phyloP scores from a whole-genome alignment of 371 early-diverging fungal species.

The Apophysomyces trapeziformis region DNA sequence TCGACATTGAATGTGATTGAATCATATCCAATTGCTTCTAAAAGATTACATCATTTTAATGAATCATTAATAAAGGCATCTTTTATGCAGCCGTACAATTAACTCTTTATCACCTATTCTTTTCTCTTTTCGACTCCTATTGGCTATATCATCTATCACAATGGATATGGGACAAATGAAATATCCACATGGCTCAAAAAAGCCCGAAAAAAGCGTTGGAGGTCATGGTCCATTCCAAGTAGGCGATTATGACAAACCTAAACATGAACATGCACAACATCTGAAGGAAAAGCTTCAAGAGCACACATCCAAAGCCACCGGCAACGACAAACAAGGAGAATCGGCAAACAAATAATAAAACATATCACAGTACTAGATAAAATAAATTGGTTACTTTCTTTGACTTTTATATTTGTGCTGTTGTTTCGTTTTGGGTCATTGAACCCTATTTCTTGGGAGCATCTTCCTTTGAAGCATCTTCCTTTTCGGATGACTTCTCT shows the following conservation, averaged over 20 bases:
- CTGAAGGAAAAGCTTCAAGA: conserved; percentile 1
- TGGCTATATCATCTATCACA: not conserved
- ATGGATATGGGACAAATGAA: conserved; percentile 51
- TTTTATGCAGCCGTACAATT: too few relatives aligned
- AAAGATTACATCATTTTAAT: too few relatives aligned
- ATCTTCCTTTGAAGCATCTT: conserved; percentile 16
- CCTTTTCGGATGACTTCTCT: conserved; percentile 22
- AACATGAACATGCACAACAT: conserved; percentile 2
- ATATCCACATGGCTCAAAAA: conserved; percentile 32
- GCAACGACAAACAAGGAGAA: not conserved
- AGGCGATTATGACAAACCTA: conserved; percentile 44
- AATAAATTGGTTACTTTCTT: conserved; percentile 2
- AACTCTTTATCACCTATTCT: not conserved
- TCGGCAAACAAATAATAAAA: not conserved
- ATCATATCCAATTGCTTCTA: too few relatives aligned
- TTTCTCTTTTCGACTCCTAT: conserved; percentile 10
- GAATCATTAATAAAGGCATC: too few relatives aligned
- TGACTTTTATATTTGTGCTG: too few relatives aligned
- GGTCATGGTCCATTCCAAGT: conserved; percentile 33
- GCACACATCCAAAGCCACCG: not conserved
- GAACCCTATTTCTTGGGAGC: not conserved
- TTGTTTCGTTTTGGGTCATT: not conserved
- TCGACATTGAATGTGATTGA: too few relatives aligned
- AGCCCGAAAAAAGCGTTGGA: conserved; percentile 12
- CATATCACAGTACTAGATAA: not conserved